Evolutionary conservation across 192 early-diverging fungal genomes (phyloP).

Genomic region (Podila clonocystis): DNA sequence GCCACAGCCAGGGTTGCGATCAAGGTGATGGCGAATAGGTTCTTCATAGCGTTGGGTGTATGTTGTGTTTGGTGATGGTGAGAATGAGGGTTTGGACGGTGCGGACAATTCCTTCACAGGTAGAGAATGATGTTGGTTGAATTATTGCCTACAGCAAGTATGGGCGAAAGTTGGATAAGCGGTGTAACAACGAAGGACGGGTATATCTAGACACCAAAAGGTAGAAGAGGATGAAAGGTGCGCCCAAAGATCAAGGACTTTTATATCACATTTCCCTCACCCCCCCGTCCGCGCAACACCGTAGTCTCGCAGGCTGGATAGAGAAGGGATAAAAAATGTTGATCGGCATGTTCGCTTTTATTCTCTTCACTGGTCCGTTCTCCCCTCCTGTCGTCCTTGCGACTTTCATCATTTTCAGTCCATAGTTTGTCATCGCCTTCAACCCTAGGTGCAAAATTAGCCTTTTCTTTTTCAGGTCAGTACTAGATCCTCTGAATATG

Average conservation of each 20-base stretch:
- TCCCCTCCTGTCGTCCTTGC: not conserved
- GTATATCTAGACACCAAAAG: not conserved
- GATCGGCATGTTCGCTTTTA: no score
- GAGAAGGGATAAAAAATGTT: no score
- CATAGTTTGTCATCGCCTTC: not conserved
- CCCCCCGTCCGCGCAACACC: no score
- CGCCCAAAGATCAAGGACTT: not conserved
- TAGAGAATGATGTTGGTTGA: no score
- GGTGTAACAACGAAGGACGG: not conserved
- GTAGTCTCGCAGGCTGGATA: no score
- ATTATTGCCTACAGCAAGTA: no score
- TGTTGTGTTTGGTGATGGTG: not conserved
- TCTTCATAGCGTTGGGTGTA: slow-evolving; percentile 1
- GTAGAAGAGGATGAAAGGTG: not conserved
- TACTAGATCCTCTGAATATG: not conserved
- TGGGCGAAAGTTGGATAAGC: no score
- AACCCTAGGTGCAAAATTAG: not conserved
- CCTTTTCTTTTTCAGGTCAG: not conserved
- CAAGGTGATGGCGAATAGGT: not conserved
- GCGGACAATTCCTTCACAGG: no score
- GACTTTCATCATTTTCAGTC: not conserved
- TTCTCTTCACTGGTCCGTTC: no score
- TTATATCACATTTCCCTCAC: no score
- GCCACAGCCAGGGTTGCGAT: slow-evolving; percentile 5
- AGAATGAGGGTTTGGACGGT: not conserved